These are phyloP conservation scores for Martiniozyma asiatica DNA, from an alignment of 1,139 yeast genomes.

Conservation along the genomic window DNA sequence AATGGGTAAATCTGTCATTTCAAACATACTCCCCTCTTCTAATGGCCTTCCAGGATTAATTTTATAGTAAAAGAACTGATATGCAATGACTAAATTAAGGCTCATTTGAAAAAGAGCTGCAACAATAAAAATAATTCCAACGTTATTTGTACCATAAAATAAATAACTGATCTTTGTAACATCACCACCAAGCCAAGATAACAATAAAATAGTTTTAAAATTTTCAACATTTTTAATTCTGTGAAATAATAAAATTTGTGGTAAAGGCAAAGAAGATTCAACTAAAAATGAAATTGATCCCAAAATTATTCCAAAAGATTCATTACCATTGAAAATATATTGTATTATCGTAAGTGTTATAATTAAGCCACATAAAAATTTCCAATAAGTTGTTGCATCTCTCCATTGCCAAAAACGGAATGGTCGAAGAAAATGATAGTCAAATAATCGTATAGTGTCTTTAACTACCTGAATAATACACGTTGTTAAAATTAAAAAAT, in stretches of 20 bases:
- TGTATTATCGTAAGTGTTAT: conserved; percentile 32
- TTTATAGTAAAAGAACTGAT: conserved; percentile 56
- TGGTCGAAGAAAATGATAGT: conserved; percentile 57
- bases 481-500: conserved; percentile 10
- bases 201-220: conserved; percentile 58
- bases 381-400: conserved; percentile 51
- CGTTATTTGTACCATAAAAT: conserved; percentile 57
- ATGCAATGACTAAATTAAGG: conserved; percentile 64
- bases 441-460: conserved; percentile 43
- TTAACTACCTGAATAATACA: conserved; percentile 20
- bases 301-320: conserved; percentile 40
- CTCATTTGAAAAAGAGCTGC: conserved; percentile 78
- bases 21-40: conserved; percentile 5
- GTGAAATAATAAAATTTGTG: conserved; percentile 67
- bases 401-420: conserved; percentile 81
- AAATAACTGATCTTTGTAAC: conserved; percentile 63
- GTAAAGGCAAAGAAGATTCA: conserved; percentile 78
- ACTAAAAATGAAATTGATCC: conserved; percentile 66
- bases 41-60: conserved; percentile 5
- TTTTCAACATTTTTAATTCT: conserved; percentile 64
- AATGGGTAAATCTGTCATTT: conserved; percentile 5
- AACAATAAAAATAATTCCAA: conserved; percentile 55
- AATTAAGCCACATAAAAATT: conserved; percentile 42
- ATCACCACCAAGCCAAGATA: conserved; percentile 89
- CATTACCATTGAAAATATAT: conserved; percentile 27